phyloP scores from a whole-genome alignment of 2,329 filamentous ascomycete species.

The Beauveria brongniartii region DNA sequence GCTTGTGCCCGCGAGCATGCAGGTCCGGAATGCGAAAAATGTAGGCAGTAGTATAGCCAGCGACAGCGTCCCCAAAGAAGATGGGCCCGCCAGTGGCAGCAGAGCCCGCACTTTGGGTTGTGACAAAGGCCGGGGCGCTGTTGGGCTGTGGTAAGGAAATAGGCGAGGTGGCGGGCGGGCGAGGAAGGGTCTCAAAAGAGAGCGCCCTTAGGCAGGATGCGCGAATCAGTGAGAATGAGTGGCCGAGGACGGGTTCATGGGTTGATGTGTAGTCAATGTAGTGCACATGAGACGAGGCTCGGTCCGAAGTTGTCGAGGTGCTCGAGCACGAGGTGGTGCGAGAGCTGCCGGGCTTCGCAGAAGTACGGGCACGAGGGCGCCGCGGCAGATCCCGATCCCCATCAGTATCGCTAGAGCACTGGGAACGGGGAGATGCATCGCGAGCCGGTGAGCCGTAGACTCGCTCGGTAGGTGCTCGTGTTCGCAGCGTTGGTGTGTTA shows the following conservation, averaged over 20 bases:
- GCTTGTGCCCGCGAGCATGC: constrained; percentile 58
- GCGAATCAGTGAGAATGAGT: constrained; percentile 59
- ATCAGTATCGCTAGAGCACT: constrained; percentile 43
- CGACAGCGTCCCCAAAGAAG: constrained; percentile 57
- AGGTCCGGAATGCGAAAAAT: constrained; percentile 63
- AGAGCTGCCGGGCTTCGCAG: constrained; percentile 35
- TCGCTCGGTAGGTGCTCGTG: constrained; percentile 51
- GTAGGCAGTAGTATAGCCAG: constrained; percentile 62
- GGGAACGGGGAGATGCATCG: constrained; percentile 44
- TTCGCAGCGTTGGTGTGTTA: constrained; percentile 49
- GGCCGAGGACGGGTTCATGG: constrained; percentile 52
- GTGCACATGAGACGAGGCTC: constrained; percentile 48
- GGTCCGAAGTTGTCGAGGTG: constrained; percentile 39
- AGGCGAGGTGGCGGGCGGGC: constrained; percentile 38
- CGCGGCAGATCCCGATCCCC: constrained; percentile 37
- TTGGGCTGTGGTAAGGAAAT: constrained; percentile 28
- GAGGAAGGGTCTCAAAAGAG: constrained; percentile 58
- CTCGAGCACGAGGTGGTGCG: constrained; percentile 45
- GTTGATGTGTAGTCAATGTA: constrained; percentile 62
- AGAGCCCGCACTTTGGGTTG: constrained; percentile 44
- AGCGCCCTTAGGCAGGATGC: constrained; percentile 59
- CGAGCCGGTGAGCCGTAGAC: constrained; percentile 42
- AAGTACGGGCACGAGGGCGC: constrained; percentile 32
- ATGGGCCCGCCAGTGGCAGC: constrained; percentile 56
- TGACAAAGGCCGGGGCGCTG: constrained; percentile 43